Evolutionary conservation across 2,329 filamentous ascomycete species (phyloP).

Genomic region (Raffaelea deltoideospora): DNA sequence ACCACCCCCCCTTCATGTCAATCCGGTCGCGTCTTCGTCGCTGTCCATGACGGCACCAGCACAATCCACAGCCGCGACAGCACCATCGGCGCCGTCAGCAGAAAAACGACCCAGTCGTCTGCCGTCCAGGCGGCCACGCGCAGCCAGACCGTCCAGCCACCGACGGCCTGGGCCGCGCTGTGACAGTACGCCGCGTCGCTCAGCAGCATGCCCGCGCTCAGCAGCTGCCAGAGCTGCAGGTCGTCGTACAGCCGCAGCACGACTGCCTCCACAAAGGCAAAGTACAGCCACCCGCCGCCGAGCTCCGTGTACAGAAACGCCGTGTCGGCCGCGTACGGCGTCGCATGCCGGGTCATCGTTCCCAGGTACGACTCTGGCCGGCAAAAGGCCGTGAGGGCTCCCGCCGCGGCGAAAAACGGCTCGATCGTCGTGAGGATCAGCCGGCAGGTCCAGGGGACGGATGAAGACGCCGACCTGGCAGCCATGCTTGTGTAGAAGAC

Average conservation of each 20-base stretch:
- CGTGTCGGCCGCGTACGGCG: conserved; percentile 8
- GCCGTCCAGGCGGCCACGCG: conserved; percentile 14
- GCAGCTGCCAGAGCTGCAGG: conserved; percentile 17
- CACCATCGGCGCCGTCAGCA: conserved; percentile 14
- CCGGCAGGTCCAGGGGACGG: conserved; percentile 17
- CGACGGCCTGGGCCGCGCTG: conserved; percentile 18
- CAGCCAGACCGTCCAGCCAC: conserved; percentile 16
- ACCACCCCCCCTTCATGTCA: too few species aligned
- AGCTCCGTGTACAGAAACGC: conserved; percentile 18
- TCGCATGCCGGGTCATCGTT: conserved; percentile 14
- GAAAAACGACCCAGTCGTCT: conserved; percentile 15
- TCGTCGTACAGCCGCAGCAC: conserved; percentile 18
- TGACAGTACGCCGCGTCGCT: conserved; percentile 17
- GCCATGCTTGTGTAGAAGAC: too few species aligned
- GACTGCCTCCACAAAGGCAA: conserved; percentile 22
- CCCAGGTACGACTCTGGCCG: conserved; percentile 14
- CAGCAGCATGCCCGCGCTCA: conserved; percentile 21
- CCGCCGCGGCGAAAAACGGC: conserved; percentile 18
- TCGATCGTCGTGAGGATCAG: conserved; percentile 19
- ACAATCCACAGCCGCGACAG: conserved; percentile 16
- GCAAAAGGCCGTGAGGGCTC: conserved; percentile 16
- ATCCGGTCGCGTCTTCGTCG: too few species aligned
- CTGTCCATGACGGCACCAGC: too few species aligned
- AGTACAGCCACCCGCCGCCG: conserved; percentile 18
- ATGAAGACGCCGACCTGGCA: too few species aligned